These are phyloP conservation scores for Plasmopara muralis DNA, from an alignment of 352 stramenopile species.

Conservation along the genomic window DNA sequence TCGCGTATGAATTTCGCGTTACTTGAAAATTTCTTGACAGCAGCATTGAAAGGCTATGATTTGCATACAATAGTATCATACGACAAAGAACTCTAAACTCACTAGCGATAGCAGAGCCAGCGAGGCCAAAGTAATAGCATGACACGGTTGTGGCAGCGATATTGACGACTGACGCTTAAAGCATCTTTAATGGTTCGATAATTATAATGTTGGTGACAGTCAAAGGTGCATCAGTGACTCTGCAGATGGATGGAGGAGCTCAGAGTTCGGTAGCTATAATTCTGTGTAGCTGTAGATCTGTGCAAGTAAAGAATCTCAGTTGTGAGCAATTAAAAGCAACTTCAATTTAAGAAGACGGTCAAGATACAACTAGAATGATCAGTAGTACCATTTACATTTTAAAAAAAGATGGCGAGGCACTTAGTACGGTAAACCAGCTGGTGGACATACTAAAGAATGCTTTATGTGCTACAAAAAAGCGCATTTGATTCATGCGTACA, in stretches of 20 bases:
- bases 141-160: not conserved
- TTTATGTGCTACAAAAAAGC: not conserved
- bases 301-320: conserved; percentile 1
- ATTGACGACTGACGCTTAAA: conserved; percentile 1
- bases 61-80: conserved; percentile 1
- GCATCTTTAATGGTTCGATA: too few relatives aligned
- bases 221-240: not conserved
- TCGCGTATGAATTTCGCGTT: not conserved
- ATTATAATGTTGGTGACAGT: conserved; percentile 1
- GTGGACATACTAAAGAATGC: not conserved
- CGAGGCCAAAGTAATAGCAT: not conserved
- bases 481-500: not conserved
- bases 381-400: conserved; percentile 1
- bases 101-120: not conserved
- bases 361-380: conserved; percentile 3
- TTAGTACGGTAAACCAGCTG: conserved; percentile 1
- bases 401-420: too few relatives aligned
- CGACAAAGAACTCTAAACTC: not conserved
- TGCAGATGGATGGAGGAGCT: not conserved
- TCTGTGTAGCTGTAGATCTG: not conserved
- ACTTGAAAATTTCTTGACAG: not conserved
- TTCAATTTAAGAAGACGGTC: not conserved
- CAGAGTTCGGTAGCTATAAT: not conserved
- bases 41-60: too few relatives aligned
- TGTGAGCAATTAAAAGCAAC: conserved; percentile 2